Evolutionary conservation across 441 rosid genomes (phyloP).

Genomic region (Gossypium aridum): DNA sequence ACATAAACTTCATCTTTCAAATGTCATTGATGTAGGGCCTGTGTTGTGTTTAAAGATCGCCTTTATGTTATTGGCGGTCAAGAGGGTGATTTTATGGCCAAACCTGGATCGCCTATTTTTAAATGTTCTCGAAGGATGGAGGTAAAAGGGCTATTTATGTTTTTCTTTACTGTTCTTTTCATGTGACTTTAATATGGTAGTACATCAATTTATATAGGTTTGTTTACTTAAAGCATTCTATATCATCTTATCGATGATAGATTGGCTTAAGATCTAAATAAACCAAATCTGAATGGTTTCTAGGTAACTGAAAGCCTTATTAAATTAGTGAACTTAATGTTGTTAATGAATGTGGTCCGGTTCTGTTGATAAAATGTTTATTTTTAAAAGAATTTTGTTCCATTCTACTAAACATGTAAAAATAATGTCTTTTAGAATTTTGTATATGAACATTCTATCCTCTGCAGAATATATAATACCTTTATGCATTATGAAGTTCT

Average conservation of each 20-base stretch:
- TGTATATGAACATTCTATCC: background rate
- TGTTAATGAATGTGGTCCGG: background rate
- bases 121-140: conserved; percentile 88
- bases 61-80: conserved; percentile 89
- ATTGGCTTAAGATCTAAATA: background rate
- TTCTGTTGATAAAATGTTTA: background rate
- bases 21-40: conserved; percentile 44
- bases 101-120: conserved; percentile 96
- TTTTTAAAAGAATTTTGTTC: background rate
- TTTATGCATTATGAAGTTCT: background rate
- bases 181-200: background rate
- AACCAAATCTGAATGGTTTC: background rate
- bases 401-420: background rate
- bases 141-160: conserved; percentile 29
- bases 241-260: background rate
- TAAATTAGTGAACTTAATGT: background rate
- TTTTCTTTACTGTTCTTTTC: background rate
- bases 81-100: conserved; percentile 99
- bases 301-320: background rate
- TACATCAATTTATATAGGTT: background rate
- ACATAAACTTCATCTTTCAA: background rate
- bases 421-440: background rate
- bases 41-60: conserved; percentile 60
- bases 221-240: background rate
- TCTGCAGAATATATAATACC: background rate